Evolutionary conservation across 306 rosid species (phyloP), one percentile per base, ranked within the genome.

Genomic region (Arachis hypogaea): DNA sequence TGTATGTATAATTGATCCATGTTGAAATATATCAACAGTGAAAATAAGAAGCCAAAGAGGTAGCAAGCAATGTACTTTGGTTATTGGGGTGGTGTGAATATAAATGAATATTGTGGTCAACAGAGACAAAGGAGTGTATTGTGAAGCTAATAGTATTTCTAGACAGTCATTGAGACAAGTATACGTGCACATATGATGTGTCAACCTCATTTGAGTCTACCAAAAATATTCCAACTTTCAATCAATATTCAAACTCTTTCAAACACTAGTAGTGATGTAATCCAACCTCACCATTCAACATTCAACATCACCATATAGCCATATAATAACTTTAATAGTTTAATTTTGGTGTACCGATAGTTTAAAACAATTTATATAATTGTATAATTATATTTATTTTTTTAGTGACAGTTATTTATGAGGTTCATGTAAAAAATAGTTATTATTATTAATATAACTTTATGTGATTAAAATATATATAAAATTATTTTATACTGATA

Each of bases 191-290:
- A 58, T 65, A 45, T 76, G 81, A 66, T 72, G 14, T 71, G 83
- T 79, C 83, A 65, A 83, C 77, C 43, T 76, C 84, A 83, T 60
- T 75, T 62, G 78, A 40, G 70, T 74, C 42, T 79, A 71, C 83
- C 73, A 65, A 75, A 75, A 49, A 62, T 79, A 62, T 79, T 79
- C 81, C 64, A 7, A 61, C 8, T 78, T 75, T 18, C 18, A 18
- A 18, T 70, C 11, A 54, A 72, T 5, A 5, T 46, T 46, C 5
- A 14, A 46, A 46, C 18, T 18, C 18, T 18, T 18, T 18, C 18
- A 18, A 18, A 18, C 18, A 18, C 18, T 18, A 46, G 12, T 33
- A 46, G 55, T 49, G 11, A 9, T 49, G 55, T 4, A 9, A 5
- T 54, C 68, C 5, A 43, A 43, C 7, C 6, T 43, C 8, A 43